Evolutionary conservation across 108 stramenopile genomes (phyloP), one percentile per base, ranked within the genome.

Genomic region (Pseudonitzschia pungens): DNA sequence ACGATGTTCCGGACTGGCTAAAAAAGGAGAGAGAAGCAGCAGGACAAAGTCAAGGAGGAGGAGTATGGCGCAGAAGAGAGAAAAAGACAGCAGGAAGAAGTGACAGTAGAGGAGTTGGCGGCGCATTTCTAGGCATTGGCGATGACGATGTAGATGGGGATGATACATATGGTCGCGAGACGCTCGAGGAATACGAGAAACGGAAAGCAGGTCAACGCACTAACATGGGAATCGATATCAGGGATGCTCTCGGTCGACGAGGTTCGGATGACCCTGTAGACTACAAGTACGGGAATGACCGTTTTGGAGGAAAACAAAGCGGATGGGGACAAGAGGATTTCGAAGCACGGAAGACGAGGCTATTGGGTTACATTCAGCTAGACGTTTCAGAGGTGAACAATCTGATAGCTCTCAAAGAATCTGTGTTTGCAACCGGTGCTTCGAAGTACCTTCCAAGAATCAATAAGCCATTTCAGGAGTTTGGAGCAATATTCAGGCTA

Each of bases 401-500:
- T 53, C 73, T 89, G 45, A 84, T 90, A 21, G 89, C 85, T 32
- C 82, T 79, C 65, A 87, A 87, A 76, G 76, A 69, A 16, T 84
- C 87, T 44, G 77, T 78, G 1, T 81, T 75, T 21, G 52, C 82
- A 8, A 88, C 85, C 48, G 92, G 92, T 12, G 78, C 81, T 41
- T 89, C 87, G 12, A 85, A 70, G 53, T 87, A 89, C 54, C 67
- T 92, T 27, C 57, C 82, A 8, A 76, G 79, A 24, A 68, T 87
- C 26, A 88, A 93, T 69, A 84, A 85, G 36, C 92, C 92, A 22
- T 90, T 89, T 74, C 81, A 80, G 36, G 87, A 87, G 45, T 89
- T 83, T 56, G 92, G 92, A 24, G 89, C 89, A 5, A 82, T 93
- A 15, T 91, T 93, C 57, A 70, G 92, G 53, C 71, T 93, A 26